Conservation (phyloP, 495 filamentous ascomycete species). For the Lasiosphaeris hirsuta region DNA sequence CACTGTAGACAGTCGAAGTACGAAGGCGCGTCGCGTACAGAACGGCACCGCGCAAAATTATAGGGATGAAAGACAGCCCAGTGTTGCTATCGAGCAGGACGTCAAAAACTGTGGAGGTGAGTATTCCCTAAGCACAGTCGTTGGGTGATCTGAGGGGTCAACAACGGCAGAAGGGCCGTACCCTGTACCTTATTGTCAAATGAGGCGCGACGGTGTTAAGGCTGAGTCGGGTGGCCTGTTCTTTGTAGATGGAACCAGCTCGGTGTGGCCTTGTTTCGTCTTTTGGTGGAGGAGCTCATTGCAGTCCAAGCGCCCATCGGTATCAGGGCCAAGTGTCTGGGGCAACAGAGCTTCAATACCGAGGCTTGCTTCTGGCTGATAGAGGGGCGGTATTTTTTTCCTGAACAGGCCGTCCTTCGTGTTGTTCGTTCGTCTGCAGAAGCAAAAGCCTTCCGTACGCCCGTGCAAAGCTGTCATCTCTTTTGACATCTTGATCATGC, state of each 20-base stretch:
- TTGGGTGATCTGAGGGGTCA: background rate
- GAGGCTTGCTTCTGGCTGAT: constrained; percentile 5
- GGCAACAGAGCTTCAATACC: background rate
- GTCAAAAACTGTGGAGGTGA: constrained; percentile 1
- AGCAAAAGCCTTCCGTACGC: background rate
- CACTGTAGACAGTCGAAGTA: too few species aligned
- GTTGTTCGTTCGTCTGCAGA: background rate
- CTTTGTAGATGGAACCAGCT: constrained; percentile 5
- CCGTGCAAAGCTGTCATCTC: constrained; percentile 8
- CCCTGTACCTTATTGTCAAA: background rate
- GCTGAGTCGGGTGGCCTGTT: background rate
- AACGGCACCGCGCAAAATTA: too few species aligned
- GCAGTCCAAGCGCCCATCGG: too few species aligned
- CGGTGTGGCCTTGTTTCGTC: constrained; percentile 4
- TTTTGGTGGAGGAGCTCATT: background rate
- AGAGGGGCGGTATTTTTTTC: constrained; percentile 7
- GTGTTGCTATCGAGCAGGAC: too few species aligned
- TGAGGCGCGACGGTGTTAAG: background rate
- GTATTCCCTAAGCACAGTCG: background rate
- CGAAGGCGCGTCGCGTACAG: too few species aligned
- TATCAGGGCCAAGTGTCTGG: too few species aligned
- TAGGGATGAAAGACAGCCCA: too few species aligned
- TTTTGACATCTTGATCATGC: constrained; percentile 3
- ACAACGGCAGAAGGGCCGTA: background rate
- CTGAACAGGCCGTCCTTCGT: constrained; percentile 1